Conservation (phyloP, 1,284 basidiomycete species). For the Leccinum fallax region DNA sequence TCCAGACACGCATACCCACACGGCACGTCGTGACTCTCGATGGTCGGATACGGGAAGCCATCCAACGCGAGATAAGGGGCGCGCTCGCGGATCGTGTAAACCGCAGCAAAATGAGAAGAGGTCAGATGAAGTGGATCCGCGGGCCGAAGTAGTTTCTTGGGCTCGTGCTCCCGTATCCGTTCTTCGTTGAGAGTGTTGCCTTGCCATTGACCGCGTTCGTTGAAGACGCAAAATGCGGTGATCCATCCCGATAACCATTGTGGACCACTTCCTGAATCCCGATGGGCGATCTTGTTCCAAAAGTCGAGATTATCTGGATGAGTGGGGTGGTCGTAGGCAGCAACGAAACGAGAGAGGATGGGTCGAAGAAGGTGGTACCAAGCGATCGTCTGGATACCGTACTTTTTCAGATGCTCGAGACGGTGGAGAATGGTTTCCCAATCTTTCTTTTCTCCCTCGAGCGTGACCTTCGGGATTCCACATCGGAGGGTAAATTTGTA, state of each 20-base stretch:
- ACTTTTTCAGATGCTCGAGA: slow-evolving; percentile 39
- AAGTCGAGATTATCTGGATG: slow-evolving; percentile 37
- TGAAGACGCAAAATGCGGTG: slow-evolving; percentile 44
- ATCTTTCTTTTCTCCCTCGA: slow-evolving; percentile 42
- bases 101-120: slow-evolving; percentile 30
- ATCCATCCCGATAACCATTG: slow-evolving; percentile 42
- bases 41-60: slow-evolving; percentile 38
- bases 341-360: slow-evolving; percentile 40
- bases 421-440: slow-evolving; percentile 40
- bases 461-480: slow-evolving; percentile 51
- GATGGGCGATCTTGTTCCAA: slow-evolving; percentile 40
- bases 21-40: slow-evolving; percentile 38
- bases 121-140: slow-evolving; percentile 33
- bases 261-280: slow-evolving; percentile 29
- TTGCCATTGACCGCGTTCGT: slow-evolving; percentile 37
- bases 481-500: slow-evolving; percentile 38
- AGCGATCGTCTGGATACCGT: slow-evolving; percentile 38
- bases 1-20: slow-evolving; percentile 41
- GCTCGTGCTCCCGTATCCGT: slow-evolving; percentile 31
- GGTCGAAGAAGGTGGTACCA: slow-evolving; percentile 45
- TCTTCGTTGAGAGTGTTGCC: slow-evolving; percentile 36
- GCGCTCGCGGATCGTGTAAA: slow-evolving; percentile 33
- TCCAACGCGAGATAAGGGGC: slow-evolving; percentile 37
- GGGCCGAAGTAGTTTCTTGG: slow-evolving; percentile 36
- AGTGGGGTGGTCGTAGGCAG: slow-evolving; percentile 38